Evolutionary conservation across 108 stramenopile species (phyloP).

Genomic region (Skeletonema grethae): DNA sequence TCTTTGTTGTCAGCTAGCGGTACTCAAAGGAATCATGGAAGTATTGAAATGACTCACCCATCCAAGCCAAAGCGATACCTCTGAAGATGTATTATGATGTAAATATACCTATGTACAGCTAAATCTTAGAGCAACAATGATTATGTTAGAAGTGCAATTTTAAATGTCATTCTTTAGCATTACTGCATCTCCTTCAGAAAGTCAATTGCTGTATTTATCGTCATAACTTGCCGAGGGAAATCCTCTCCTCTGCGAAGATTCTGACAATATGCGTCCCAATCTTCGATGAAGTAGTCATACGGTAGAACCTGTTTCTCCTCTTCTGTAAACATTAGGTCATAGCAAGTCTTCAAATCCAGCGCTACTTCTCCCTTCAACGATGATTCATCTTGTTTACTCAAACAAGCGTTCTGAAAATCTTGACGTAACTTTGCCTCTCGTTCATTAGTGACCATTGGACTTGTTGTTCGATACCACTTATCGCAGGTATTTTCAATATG

Average conservation of each 20-base stretch:
- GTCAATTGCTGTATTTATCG: slow-evolving; percentile 46
- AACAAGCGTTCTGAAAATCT: slow-evolving; percentile 30
- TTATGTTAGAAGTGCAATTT: too few relatives aligned
- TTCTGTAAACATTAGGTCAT: slow-evolving; percentile 68
- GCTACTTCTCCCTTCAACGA: neutral
- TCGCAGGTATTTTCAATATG: slow-evolving; percentile 68
- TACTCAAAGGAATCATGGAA: too few relatives aligned
- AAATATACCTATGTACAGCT: too few relatives aligned
- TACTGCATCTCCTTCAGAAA: slow-evolving; percentile 74
- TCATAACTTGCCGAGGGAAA: slow-evolving; percentile 32
- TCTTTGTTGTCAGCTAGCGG: too few relatives aligned
- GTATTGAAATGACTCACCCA: too few relatives aligned
- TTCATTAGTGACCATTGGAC: slow-evolving; percentile 70
- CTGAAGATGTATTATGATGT: too few relatives aligned
- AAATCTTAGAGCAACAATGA: too few relatives aligned
- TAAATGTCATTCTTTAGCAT: too few relatives aligned
- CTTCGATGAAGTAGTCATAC: slow-evolving; percentile 79
- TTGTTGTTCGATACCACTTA: slow-evolving; percentile 63
- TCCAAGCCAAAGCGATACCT: too few relatives aligned
- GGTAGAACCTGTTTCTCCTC: slow-evolving; percentile 76
- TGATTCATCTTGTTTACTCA: slow-evolving; percentile 3
- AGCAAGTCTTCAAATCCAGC: slow-evolving; percentile 51
- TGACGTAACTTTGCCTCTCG: slow-evolving; percentile 48
- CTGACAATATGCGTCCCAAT: slow-evolving; percentile 71
- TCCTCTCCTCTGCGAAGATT: neutral